These are phyloP conservation scores for Plantago lanceolata DNA, from an alignment of 305 asterid species.

Conservation along the genomic window DNA sequence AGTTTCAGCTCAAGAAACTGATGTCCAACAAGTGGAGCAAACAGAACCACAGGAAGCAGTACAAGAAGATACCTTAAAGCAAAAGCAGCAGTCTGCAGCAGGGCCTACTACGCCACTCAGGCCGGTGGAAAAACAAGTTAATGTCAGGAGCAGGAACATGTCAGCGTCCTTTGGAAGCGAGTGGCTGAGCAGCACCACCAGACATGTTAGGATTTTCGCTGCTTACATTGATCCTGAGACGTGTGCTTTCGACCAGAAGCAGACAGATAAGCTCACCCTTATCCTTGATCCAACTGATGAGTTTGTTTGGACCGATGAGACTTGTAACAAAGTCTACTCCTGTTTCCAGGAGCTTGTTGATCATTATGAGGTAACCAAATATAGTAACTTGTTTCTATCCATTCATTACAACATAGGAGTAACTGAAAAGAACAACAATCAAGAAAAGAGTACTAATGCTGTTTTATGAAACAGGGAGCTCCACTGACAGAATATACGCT, in stretches of 20 bases:
- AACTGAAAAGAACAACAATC: no score
- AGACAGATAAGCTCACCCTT: constrained; percentile 80
- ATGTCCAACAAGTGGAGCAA: constrained; percentile 35
- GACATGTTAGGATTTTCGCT: constrained; percentile 76
- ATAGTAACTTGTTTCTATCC: background rate
- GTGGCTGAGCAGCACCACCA: constrained; percentile 77
- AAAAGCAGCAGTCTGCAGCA: constrained; percentile 18
- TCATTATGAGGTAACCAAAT: constrained; percentile 65
- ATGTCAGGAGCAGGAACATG: constrained; percentile 76
- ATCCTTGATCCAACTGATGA: constrained; percentile 85
- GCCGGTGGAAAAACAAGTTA: constrained; percentile 57
- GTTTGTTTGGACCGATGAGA: constrained; percentile 77
- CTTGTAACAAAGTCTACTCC: constrained; percentile 64
- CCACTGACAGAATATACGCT: constrained; percentile 87
- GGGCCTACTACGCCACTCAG: constrained; percentile 34
- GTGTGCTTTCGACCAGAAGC: constrained; percentile 71
- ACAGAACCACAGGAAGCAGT: constrained; percentile 23
- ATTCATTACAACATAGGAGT: background rate
- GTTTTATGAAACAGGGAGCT: constrained; percentile 56
- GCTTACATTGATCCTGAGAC: constrained; percentile 86
- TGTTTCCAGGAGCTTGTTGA: constrained; percentile 81
- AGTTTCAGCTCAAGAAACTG: constrained; percentile 55
- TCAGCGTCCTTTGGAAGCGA: constrained; percentile 66
- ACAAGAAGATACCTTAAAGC: constrained; percentile 16
- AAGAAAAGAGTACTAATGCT: background rate